Percentiles rank a stretch among this genome's conserved stretches.
These are phyloP conservation scores for Neonectria hederae DNA, from an alignment of 2,329 filamentous ascomycete genomes.

Conservation along the genomic window DNA sequence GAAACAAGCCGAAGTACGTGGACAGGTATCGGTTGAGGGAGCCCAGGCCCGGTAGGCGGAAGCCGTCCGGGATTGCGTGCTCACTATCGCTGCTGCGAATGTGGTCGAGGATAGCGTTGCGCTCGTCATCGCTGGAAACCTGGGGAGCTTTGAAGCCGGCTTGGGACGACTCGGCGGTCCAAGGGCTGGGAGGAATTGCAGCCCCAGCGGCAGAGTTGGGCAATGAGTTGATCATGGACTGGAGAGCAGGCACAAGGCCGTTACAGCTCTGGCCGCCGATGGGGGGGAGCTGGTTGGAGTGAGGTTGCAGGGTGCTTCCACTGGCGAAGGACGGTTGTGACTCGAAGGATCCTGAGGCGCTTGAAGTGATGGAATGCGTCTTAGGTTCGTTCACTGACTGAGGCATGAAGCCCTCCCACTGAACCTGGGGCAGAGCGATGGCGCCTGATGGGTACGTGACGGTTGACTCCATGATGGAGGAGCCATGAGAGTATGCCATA, in stretches of 20 bases:
- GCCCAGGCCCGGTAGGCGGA: conserved; percentile 82
- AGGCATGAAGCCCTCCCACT: conserved; percentile 90
- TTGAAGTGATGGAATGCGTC: conserved; percentile 76
- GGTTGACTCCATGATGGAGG: conserved; percentile 79
- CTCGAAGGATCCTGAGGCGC: conserved; percentile 72
- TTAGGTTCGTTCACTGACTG: conserved; percentile 76
- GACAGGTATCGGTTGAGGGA: conserved; percentile 92
- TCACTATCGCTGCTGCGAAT: conserved; percentile 84
- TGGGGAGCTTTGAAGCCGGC: conserved; percentile 78
- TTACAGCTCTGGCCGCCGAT: conserved; percentile 72
- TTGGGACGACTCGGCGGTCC: conserved; percentile 72
- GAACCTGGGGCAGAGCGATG: conserved; percentile 84
- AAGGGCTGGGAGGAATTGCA: conserved; percentile 78
- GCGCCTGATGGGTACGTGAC: conserved; percentile 81
- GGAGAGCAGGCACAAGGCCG: conserved; percentile 70
- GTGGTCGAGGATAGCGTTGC: conserved; percentile 84
- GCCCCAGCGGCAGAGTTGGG: conserved; percentile 75
- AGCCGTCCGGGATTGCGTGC: conserved; percentile 84
- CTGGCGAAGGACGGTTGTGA: conserved; percentile 71
- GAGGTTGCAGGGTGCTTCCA: conserved; percentile 65
- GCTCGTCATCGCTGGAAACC: conserved; percentile 84
- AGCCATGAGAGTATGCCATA: conserved; percentile 76
- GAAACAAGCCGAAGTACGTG: conserved; percentile 96
- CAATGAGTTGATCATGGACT: conserved; percentile 77
- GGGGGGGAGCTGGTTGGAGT: conserved; percentile 71